These are phyloP conservation scores for Rhizopogon salebrosus DNA, from an alignment of 768 basidiomycete species.

Conservation along the genomic window DNA sequence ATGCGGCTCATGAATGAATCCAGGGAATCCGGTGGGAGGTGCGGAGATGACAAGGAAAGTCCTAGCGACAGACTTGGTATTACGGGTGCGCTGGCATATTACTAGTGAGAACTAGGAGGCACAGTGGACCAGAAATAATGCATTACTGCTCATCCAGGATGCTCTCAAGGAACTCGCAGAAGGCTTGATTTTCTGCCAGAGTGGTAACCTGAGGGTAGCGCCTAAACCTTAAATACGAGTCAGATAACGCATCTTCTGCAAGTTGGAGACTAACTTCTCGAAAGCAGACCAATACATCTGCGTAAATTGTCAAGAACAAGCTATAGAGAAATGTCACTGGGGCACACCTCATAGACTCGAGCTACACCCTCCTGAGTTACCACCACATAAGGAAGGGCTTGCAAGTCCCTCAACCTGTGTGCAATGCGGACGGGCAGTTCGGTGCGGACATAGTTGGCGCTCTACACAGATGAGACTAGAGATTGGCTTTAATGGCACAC, in stretches of 20 bases:
- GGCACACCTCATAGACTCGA: constrained; percentile 77
- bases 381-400: constrained; percentile 79
- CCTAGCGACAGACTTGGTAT: constrained; percentile 83
- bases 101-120: background rate
- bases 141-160: constrained; percentile 72
- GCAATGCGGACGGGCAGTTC: constrained; percentile 86
- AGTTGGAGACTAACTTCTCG: constrained; percentile 52
- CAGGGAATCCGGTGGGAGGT: constrained; percentile 70
- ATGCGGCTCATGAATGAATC: constrained; percentile 89
- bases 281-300: constrained; percentile 87
- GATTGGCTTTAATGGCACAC: too few species aligned
- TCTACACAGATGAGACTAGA: constrained; percentile 36
- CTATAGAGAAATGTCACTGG: background rate
- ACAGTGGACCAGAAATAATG: background rate
- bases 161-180: constrained; percentile 64
- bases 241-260: constrained; percentile 3
- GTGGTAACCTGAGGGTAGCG: constrained; percentile 68
- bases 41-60: constrained; percentile 77
- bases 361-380: constrained; percentile 82
- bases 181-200: constrained; percentile 69
- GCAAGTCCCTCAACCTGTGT: constrained; percentile 82
- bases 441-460: constrained; percentile 86
- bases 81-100: constrained; percentile 51
- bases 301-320: background rate
- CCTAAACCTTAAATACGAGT: constrained; percentile 49